Evolutionary conservation across 306 rosid genomes (phyloP).

Genomic region (Mimosa bimucronata): DNA sequence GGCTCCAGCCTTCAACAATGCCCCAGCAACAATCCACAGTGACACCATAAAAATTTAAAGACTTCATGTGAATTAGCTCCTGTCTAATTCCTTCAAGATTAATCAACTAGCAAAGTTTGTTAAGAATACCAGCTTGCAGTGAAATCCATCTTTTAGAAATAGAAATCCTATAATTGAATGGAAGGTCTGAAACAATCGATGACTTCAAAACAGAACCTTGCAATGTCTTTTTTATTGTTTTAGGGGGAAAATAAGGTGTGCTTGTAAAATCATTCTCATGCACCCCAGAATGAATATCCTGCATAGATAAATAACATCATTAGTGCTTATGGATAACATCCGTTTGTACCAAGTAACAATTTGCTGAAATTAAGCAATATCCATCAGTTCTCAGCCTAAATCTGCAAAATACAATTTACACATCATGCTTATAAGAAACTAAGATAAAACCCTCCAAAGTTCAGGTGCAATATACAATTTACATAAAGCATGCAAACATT

Average conservation of each 20-base stretch:
- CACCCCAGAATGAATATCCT: slow-evolving; percentile 69
- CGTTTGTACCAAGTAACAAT: slow-evolving; percentile 8
- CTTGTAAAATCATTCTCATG: slow-evolving; percentile 64
- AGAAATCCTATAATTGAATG: slow-evolving; percentile 24
- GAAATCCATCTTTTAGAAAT: slow-evolving; percentile 41
- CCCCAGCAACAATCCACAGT: slow-evolving; percentile 99
- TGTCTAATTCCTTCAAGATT: slow-evolving; percentile 80
- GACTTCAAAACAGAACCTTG: slow-evolving; percentile 27
- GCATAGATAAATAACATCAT: slow-evolving; percentile 49
- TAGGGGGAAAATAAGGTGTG: slow-evolving; percentile 54
- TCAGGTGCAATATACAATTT: slow-evolving; percentile 8
- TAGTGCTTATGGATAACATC: slow-evolving; percentile 32
- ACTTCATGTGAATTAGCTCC: slow-evolving; percentile 76
- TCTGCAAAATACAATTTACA: not conserved
- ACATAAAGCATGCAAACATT: not conserved
- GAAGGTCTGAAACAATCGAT: slow-evolving; percentile 25
- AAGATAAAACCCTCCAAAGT: slow-evolving; percentile 13
- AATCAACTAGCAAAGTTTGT: slow-evolving; percentile 86
- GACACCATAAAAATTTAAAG: slow-evolving; percentile 81
- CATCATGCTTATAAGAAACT: not conserved
- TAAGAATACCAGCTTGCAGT: slow-evolving; percentile 73
- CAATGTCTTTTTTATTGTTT: slow-evolving; percentile 17
- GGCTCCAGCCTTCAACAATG: slow-evolving; percentile 85
- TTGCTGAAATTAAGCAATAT: not conserved
- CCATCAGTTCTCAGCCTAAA: slow-evolving; percentile 8